These are phyloP conservation scores for Beauveria asiatica DNA, from an alignment of 2,329 filamentous ascomycete genomes.

Conservation along the genomic window DNA sequence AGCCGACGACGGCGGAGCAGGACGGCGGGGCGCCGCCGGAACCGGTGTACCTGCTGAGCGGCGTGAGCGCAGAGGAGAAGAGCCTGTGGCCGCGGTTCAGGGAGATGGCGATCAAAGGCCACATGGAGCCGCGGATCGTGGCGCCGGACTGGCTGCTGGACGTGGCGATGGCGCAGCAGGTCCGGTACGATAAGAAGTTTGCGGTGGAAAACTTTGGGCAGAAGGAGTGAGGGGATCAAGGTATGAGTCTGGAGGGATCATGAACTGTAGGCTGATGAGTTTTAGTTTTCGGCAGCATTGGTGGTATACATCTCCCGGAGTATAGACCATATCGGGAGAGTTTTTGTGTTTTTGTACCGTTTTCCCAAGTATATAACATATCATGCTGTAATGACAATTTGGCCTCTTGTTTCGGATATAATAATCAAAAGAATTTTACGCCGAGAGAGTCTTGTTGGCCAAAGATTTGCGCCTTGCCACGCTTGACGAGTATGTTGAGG, in stretches of 20 bases:
- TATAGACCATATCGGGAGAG: not conserved
- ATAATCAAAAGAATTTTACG: slow-evolving; percentile 84
- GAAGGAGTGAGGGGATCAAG: slow-evolving; percentile 10
- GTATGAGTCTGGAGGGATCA: no score
- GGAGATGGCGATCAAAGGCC: slow-evolving; percentile 66
- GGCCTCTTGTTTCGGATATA: not conserved
- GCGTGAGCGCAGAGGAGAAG: slow-evolving; percentile 56
- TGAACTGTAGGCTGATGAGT: no score
- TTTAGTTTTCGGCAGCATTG: not conserved
- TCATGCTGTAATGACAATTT: not conserved
- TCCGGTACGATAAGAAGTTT: slow-evolving; percentile 59
- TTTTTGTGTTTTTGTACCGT: not conserved
- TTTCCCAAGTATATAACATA: slow-evolving; percentile 2
- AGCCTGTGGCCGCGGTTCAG: slow-evolving; percentile 73
- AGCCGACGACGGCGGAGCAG: slow-evolving; percentile 55
- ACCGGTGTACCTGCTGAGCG: slow-evolving; percentile 77
- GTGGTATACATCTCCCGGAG: not conserved
- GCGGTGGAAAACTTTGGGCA: slow-evolving; percentile 38
- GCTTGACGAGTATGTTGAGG: slow-evolving; percentile 74
- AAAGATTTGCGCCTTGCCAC: slow-evolving; percentile 88
- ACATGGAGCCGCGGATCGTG: slow-evolving; percentile 75
- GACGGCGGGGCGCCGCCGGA: slow-evolving; percentile 54
- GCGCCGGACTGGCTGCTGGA: slow-evolving; percentile 83
- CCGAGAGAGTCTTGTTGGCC: slow-evolving; percentile 80
- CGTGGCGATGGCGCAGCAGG: slow-evolving; percentile 78